These are phyloP conservation scores for Delitschia confertaspora DNA, from an alignment of 495 filamentous ascomycete species.

Conservation along the genomic window DNA sequence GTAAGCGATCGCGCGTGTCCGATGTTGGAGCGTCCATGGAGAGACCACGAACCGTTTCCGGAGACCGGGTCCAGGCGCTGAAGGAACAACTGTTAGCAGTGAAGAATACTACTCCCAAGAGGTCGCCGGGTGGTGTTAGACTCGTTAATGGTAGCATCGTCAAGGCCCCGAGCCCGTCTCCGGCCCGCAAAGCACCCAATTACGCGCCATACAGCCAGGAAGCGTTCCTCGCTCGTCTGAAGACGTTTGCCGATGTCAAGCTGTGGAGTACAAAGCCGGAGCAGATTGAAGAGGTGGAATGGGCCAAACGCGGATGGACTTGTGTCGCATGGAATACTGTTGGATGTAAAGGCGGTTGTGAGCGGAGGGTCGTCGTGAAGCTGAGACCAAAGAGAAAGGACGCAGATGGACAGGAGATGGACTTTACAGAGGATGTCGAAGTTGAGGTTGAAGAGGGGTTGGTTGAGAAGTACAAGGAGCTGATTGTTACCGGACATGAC, in stretches of 20 bases:
- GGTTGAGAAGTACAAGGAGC: conserved; percentile 63
- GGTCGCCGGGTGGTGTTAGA: conserved; percentile 4
- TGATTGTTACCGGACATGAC: conserved; percentile 69
- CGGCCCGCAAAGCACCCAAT: conserved; percentile 36
- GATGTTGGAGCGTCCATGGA: conserved; percentile 20
- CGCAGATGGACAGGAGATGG: conserved; percentile 45
- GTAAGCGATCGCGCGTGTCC: conserved; percentile 26
- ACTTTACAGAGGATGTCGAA: conserved; percentile 50
- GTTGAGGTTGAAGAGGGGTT: conserved; percentile 52
- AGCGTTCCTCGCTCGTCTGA: conserved; percentile 70
- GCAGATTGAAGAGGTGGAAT: conserved; percentile 78
- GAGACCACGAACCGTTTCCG: conserved; percentile 10
- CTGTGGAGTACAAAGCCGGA: conserved; percentile 79
- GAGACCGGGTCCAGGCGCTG: conserved; percentile 15
- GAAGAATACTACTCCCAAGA: conserved; percentile 9
- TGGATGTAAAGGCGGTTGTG: conserved; percentile 69
- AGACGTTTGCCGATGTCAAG: conserved; percentile 81
- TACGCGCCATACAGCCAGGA: conserved; percentile 81
- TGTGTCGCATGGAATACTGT: conserved; percentile 77
- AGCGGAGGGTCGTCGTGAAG: conserved; percentile 70
- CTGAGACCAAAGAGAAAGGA: conserved; percentile 35
- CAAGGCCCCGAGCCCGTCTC: not conserved
- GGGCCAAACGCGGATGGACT: conserved; percentile 90
- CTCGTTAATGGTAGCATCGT: conserved; percentile 1
- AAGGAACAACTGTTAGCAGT: conserved; percentile 14